phyloP scores from a whole-genome alignment of 805 yeast species.

The Hanseniaspora mollemarum region DNA sequence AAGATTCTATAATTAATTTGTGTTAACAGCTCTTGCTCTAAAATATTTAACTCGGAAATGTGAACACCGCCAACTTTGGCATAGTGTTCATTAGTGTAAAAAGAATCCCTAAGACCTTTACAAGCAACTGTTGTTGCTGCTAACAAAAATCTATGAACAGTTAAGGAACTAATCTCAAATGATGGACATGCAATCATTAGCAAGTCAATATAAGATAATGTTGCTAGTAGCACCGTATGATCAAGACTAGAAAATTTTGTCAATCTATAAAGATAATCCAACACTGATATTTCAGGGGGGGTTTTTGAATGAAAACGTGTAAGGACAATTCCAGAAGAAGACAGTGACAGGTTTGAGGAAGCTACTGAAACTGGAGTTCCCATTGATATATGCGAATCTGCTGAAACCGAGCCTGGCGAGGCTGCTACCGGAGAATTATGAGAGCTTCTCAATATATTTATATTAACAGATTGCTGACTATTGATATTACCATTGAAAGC shows the following conservation, averaged over 20 bases:
- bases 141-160: constrained; percentile 82
- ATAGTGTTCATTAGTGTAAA: constrained; percentile 85
- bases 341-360: constrained; percentile 18
- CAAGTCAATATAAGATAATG: constrained; percentile 84
- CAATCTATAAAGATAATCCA: constrained; percentile 62
- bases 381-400: constrained; percentile 2
- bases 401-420: constrained; percentile 3
- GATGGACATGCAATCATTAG: constrained; percentile 64
- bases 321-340: constrained; percentile 33
- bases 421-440: not conserved
- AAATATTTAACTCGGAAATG: constrained; percentile 64
- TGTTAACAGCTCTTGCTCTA: constrained; percentile 77
- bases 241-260: constrained; percentile 78
- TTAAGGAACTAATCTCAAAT: constrained; percentile 77
- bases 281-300: constrained; percentile 77
- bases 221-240: constrained; percentile 64
- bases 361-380: not conserved
- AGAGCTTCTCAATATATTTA: not conserved
- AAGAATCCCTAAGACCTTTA: constrained; percentile 84
- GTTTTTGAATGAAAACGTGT: constrained; percentile 90
- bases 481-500: not conserved
- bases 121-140: constrained; percentile 87
- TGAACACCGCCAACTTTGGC: constrained; percentile 94
- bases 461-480: not conserved
- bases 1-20: constrained; percentile 70